These are phyloP conservation scores for Chaetomiaceae sp. DNA, from an alignment of 2,329 filamentous ascomycete species.

Conservation along the genomic window DNA sequence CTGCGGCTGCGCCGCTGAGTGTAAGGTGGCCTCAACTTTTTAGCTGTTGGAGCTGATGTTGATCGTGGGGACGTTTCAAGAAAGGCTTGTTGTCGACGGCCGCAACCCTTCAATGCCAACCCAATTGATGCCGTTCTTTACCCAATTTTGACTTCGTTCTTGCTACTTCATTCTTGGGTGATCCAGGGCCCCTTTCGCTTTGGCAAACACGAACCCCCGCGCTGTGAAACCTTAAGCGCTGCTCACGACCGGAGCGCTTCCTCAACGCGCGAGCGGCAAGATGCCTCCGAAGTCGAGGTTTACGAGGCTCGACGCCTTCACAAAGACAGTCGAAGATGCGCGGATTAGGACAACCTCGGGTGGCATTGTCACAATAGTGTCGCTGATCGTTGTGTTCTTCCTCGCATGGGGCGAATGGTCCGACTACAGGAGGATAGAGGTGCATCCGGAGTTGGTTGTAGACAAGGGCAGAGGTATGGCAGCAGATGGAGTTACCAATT, in stretches of 20 bases:
- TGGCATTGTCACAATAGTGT: conserved; percentile 89
- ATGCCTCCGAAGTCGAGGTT: conserved; percentile 95
- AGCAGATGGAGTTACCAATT: too few species aligned
- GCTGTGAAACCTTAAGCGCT: conserved; percentile 7
- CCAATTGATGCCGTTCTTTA: conserved; percentile 22
- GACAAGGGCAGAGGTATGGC: conserved; percentile 86
- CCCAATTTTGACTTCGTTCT: neutral
- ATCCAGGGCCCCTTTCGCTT: neutral
- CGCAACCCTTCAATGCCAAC: conserved; percentile 1
- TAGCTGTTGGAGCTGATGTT: conserved; percentile 15
- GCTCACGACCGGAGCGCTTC: conserved; percentile 6
- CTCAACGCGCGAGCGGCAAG: conserved; percentile 19
- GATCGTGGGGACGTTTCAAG: conserved; percentile 9
- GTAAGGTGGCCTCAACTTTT: conserved; percentile 30
- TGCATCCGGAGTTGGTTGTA: conserved; percentile 89
- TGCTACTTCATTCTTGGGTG: neutral
- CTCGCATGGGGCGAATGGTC: conserved; percentile 93
- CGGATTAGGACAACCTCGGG: conserved; percentile 92
- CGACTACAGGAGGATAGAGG: conserved; percentile 80
- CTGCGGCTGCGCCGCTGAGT: too few species aligned
- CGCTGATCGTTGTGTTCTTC: conserved; percentile 81
- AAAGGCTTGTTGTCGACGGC: conserved; percentile 1
- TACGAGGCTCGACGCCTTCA: conserved; percentile 95
- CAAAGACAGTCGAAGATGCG: conserved; percentile 98
- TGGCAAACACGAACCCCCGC: conserved; percentile 5